Evolutionary conservation across 1,284 basidiomycete species (phyloP).

Genomic region (Malassezia arunalokei): DNA sequence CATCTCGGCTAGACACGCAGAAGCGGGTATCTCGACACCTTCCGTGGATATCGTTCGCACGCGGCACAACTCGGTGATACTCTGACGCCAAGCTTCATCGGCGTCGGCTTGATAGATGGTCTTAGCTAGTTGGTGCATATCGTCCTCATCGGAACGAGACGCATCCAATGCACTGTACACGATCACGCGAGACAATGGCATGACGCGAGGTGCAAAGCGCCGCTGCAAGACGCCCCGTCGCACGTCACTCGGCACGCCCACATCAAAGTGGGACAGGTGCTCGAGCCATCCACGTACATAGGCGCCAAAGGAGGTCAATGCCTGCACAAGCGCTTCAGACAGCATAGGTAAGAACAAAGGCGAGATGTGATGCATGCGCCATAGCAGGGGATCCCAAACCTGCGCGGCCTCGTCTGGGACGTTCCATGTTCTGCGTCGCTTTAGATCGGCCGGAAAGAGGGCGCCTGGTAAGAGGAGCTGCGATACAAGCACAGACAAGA

Average conservation of each 20-base stretch:
- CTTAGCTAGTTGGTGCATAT: too few species aligned
- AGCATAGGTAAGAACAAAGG: conserved; percentile 1
- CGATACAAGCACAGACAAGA: neutral
- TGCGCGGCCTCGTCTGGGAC: neutral
- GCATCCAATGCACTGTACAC: too few species aligned
- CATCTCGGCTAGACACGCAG: conserved; percentile 2
- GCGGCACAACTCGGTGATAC: neutral
- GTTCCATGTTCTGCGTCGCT: neutral
- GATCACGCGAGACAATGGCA: too few species aligned
- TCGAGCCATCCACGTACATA: conserved; percentile 5
- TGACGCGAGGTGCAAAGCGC: too few species aligned
- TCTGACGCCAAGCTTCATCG: neutral
- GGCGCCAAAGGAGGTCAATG: neutral
- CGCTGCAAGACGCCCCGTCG: neutral
- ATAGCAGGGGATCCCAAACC: conserved; percentile 9
- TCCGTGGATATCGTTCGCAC: neutral
- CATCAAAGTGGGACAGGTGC: neutral
- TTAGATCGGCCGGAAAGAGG: conserved; percentile 1
- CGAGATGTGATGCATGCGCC: neutral
- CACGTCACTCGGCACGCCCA: too few species aligned
- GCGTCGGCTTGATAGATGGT: too few species aligned
- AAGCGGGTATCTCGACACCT: neutral
- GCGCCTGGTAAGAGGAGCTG: conserved; percentile 15
- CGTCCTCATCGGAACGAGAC: too few species aligned
- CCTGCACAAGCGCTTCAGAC: conserved; percentile 3